These are phyloP conservation scores for Symmetrospora coprosmae DNA, from an alignment of 768 basidiomycete genomes.

Conservation along the genomic window DNA sequence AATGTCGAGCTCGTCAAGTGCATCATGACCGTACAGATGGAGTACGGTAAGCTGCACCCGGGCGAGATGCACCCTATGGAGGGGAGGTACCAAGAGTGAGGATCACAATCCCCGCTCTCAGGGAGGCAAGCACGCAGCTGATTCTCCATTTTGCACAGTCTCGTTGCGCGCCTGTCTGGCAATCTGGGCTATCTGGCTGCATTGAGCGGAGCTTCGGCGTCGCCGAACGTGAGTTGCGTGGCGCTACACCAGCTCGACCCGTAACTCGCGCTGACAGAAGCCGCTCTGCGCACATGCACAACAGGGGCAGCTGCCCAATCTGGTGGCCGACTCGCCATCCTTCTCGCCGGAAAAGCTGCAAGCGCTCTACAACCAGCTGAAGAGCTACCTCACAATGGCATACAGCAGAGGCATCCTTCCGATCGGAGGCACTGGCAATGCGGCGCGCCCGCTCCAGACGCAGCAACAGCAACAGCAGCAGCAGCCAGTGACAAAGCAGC, in stretches of 20 bases:
- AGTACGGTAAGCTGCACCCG: neutral
- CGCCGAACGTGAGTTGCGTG: neutral
- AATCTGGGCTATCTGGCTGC: constrained; percentile 17
- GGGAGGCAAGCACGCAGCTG: neutral
- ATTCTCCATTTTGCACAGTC: neutral
- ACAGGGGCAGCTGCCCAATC: constrained; percentile 7
- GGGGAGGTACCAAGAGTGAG: constrained; percentile 5
- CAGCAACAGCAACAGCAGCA: neutral
- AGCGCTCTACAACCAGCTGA: neutral
- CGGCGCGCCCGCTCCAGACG: neutral
- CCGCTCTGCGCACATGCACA: neutral
- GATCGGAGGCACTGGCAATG: neutral
- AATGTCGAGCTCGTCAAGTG: constrained; percentile 19
- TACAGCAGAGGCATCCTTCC: constrained; percentile 1
- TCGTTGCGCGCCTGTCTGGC: constrained; percentile 6
- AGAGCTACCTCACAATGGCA: constrained; percentile 9
- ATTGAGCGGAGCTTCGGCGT: neutral
- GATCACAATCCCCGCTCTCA: neutral
- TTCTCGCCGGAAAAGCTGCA: neutral
- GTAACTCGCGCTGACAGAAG: neutral
- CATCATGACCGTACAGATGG: neutral
- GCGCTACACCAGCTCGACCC: neutral
- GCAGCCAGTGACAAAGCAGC: neutral
- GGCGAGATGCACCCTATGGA: neutral
- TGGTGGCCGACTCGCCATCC: neutral